A percentile compares a stretch with the other conserved stretches of the same genome.
Evolutionary conservation across 2,329 filamentous ascomycete species (phyloP).

Genomic region (Aspergillus sp.): DNA sequence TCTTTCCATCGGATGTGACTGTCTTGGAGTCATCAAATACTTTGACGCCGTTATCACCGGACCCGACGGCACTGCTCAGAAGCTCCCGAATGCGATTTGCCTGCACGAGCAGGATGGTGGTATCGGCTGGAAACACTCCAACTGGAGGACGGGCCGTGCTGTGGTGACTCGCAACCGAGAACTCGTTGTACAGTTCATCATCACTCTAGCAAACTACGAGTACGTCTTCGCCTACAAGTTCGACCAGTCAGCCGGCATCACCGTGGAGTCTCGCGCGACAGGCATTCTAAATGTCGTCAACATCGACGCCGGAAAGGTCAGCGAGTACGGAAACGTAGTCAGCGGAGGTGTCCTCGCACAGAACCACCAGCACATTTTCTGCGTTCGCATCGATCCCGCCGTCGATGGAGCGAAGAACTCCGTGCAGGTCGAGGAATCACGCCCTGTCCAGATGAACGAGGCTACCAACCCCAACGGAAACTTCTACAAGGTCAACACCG

Average conservation of each 20-base stretch:
- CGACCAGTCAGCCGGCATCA: constrained; percentile 60
- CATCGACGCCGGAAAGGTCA: constrained; percentile 59
- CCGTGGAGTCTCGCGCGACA: constrained; percentile 67
- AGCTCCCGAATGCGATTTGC: constrained; percentile 63
- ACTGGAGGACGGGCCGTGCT: constrained; percentile 63
- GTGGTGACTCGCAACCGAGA: constrained; percentile 62
- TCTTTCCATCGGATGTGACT: constrained; percentile 48
- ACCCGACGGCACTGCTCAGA: constrained; percentile 54
- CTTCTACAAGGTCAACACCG: constrained; percentile 50
- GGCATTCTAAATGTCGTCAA: constrained; percentile 66
- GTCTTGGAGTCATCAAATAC: constrained; percentile 67
- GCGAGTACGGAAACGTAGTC: constrained; percentile 66
- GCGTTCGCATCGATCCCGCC: constrained; percentile 62
- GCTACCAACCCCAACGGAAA: constrained; percentile 54
- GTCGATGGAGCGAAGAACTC: constrained; percentile 57
- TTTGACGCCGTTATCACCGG: constrained; percentile 59
- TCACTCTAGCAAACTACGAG: constrained; percentile 58
- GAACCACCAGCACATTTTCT: constrained; percentile 76
- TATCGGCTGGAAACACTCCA: constrained; percentile 69
- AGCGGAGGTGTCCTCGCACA: constrained; percentile 65
- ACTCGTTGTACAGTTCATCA: constrained; percentile 64
- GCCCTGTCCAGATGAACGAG: constrained; percentile 57
- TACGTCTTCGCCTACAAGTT: constrained; percentile 52
- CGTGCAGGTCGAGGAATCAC: constrained; percentile 57
- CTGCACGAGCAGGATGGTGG: constrained; percentile 67